Percentiles rank a stretch among this genome's conserved stretches.
phyloP scores from a whole-genome alignment of 2,329 filamentous ascomycete genomes.

The Lasiodiplodia theobromae region DNA sequence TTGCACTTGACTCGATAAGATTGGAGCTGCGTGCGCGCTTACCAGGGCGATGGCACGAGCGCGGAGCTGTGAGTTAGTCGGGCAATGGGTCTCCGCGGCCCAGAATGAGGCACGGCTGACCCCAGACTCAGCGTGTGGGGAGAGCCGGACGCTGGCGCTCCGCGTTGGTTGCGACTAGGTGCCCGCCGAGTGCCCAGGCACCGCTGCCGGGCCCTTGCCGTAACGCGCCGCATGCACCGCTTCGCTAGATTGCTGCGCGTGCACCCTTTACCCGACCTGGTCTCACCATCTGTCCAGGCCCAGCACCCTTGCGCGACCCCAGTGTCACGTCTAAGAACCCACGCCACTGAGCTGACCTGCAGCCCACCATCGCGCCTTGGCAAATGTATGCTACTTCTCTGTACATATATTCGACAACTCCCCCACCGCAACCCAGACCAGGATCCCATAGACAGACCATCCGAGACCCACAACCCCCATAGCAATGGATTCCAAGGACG shows the following conservation, averaged over 20 bases:
- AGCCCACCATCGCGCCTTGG: conserved; percentile 20
- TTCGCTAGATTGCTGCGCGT: neutral
- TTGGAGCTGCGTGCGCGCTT: conserved; percentile 2
- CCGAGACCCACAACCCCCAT: neutral
- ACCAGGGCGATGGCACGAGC: neutral
- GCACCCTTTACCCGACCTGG: conserved; percentile 9
- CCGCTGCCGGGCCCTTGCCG: neutral
- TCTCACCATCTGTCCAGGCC: neutral
- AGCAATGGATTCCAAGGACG: conserved; percentile 21
- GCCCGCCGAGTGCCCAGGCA: neutral
- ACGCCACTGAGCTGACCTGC: conserved; percentile 26
- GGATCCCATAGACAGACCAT: neutral
- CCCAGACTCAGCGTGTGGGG: conserved; percentile 10
- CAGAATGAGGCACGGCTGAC: conserved; percentile 2
- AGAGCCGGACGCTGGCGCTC: conserved; percentile 8
- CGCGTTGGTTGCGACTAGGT: conserved; percentile 6
- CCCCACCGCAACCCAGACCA: neutral
- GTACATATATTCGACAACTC: conserved; percentile 7
- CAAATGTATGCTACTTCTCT: neutral
- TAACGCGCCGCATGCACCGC: neutral
- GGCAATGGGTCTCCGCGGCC: neutral
- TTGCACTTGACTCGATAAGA: conserved; percentile 11
- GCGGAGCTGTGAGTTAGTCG: neutral
- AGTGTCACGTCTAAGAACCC: conserved; percentile 2
- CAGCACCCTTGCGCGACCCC: neutral